These are phyloP conservation scores for Salvia miltiorrhiza DNA, from an alignment of 257 asterid species.

Conservation along the genomic window DNA sequence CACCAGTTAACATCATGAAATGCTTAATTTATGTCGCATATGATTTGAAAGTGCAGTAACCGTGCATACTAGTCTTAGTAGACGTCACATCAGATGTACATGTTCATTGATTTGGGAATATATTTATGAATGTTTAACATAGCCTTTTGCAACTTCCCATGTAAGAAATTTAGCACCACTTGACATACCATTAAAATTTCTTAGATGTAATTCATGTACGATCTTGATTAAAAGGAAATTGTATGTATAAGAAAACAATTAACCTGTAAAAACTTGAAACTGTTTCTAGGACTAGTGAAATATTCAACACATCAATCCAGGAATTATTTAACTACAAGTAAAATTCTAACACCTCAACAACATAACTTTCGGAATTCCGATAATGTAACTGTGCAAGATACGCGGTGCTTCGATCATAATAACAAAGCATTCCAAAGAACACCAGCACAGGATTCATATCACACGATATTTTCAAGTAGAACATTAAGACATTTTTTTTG, in stretches of 20 bases:
- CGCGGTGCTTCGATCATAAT: not conserved
- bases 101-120: too few relatives aligned
- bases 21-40: too few relatives aligned
- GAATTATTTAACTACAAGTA: not conserved
- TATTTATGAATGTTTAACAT: too few relatives aligned
- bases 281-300: too few relatives aligned
- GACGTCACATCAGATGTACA: too few relatives aligned
- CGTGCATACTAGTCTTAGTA: too few relatives aligned
- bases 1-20: too few relatives aligned
- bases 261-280: not conserved
- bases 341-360: not conserved
- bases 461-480: constrained; percentile 5
- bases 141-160: too few relatives aligned
- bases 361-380: too few relatives aligned
- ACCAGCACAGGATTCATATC: not conserved
- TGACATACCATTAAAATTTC: not conserved
- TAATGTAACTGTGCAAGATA: not conserved
- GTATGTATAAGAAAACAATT: not conserved
- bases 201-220: not conserved
- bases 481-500: not conserved
- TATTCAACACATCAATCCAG: not conserved
- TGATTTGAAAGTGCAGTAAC: too few relatives aligned
- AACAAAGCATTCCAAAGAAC: not conserved
- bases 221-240: not conserved
- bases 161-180: too few relatives aligned